Base-by-base conservation (phyloP, 441 rosid genomes). In the Gossypium gossypioides region DNA sequence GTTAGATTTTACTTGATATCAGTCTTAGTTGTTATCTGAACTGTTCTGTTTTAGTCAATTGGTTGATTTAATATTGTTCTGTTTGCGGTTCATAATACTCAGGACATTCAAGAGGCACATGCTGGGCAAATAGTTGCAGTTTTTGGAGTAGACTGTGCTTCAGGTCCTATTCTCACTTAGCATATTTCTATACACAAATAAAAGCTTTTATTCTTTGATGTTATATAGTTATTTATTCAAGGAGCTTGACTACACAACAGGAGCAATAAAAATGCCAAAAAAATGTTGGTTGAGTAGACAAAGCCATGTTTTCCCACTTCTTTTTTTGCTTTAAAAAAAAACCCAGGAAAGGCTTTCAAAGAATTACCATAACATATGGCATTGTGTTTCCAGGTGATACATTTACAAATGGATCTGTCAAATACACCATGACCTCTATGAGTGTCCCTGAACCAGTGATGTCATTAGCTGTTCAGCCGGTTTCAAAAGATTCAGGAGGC, bases 51-150 rank as follows among this genome's bases (percentile, higher is more conserved):
- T 59, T 46, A 46, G 1, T 57, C 46, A 3, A 16, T 34, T 3
- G 52, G 1, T 29, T 63, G 10, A 5, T 50, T 61, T 42, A 52
- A 6, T 57, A 21, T 67, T 51, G 9, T 61, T 72, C 19, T 76
- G 72, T 3, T 57, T 76, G 52, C 44, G 27, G 25, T 46, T 73
- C 61, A 59, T 76, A 16, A 37, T 71, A 51, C 72, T 48, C 83
- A 92, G 98, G 99, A 96, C 83, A 96, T 91, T 83, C 99, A 88
- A 87, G 93, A 91, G 81, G 97, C 97, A 50, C 97, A 96, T 76
- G 99, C 97, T 55, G 98, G 99, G 72, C 92, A 96, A 82, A 96
- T 96, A 3, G 98, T 96, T 77, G 97, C 99, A 73, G 99, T 96
- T 54, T 95, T 96, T 83, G 99, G 98, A 60, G 86, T 96, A 48